These are phyloP conservation scores for Apophysomyces sp. DNA, from an alignment of 371 early-diverging fungal genomes.

Conservation along the genomic window DNA sequence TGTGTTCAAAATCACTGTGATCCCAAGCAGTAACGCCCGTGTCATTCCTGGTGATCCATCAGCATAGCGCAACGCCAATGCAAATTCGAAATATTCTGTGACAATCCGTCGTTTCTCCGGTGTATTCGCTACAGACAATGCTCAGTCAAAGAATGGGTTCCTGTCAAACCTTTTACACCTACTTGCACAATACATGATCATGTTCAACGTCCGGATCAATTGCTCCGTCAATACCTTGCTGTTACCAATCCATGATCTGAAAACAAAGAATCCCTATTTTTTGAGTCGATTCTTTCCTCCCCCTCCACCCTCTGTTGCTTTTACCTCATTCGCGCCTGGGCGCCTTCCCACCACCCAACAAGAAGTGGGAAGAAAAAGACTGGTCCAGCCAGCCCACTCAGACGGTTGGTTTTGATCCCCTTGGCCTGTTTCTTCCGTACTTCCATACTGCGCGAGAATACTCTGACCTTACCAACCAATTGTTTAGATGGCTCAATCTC, in stretches of 20 bases:
- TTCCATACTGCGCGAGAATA: conserved; percentile 34
- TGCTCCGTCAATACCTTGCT: conserved; percentile 31
- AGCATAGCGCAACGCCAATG: conserved; percentile 35
- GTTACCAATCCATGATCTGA: conserved; percentile 36
- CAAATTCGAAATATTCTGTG: conserved; percentile 46
- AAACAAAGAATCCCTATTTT: not conserved
- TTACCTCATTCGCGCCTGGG: conserved; percentile 36
- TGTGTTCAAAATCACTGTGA: conserved; percentile 33
- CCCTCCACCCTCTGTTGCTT: not conserved
- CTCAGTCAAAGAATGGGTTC: not conserved
- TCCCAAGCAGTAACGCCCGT: conserved; percentile 36
- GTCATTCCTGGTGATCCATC: conserved; percentile 15
- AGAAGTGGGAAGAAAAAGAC: conserved; percentile 47
- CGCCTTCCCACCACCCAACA: conserved; percentile 53
- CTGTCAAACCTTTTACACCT: conserved; percentile 14
- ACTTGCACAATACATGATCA: conserved; percentile 47
- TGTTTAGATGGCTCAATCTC: not conserved
- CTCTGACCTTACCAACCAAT: conserved; percentile 24
- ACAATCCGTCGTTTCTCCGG: conserved; percentile 42
- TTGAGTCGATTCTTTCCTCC: not conserved
- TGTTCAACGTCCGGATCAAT: conserved; percentile 44
- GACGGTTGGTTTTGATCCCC: conserved; percentile 18
- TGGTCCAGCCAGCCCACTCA: conserved; percentile 38
- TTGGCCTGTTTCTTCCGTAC: conserved; percentile 18
- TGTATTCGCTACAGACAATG: conserved; percentile 29